Percentiles rank a stretch among this genome's conserved stretches.
These are phyloP conservation scores for Fraxinus floribunda DNA, from an alignment of 305 asterid species.

Conservation along the genomic window DNA sequence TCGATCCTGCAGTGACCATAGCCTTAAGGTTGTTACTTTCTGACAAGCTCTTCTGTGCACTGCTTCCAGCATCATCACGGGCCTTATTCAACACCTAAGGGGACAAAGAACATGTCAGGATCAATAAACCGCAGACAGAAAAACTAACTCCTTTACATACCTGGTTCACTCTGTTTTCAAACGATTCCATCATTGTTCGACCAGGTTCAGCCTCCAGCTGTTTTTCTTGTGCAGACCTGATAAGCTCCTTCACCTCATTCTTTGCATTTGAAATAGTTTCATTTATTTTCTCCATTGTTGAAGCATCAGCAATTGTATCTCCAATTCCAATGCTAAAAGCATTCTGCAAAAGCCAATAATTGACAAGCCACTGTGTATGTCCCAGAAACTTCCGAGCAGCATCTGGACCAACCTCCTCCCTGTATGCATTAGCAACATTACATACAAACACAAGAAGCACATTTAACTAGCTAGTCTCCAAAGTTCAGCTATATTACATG, in stretches of 20 bases:
- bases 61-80: conserved; percentile 99
- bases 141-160: conserved; percentile 34
- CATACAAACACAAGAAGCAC: conserved; percentile 5
- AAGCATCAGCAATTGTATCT: conserved; percentile 96
- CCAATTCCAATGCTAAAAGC: conserved; percentile 98
- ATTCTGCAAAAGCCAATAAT: conserved; percentile 96
- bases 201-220: conserved; percentile 97
- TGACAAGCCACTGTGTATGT: conserved; percentile 99
- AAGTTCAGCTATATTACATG: background rate
- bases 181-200: conserved; percentile 92
- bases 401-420: conserved; percentile 99
- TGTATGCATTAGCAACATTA: conserved; percentile 31
- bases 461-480: background rate
- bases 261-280: conserved; percentile 85
- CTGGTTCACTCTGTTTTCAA: conserved; percentile 98
- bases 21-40: conserved; percentile 98
- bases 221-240: conserved; percentile 67
- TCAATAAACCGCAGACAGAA: conserved; percentile 11
- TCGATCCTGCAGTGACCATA: conserved; percentile 99
- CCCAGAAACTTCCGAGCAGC: conserved; percentile 99
- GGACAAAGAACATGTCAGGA: conserved; percentile 25
- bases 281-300: conserved; percentile 82
- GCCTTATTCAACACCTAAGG: conserved; percentile 95
- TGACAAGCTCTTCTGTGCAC: conserved; percentile 94
- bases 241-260: conserved; percentile 85